A percentile compares a stretch with the other conserved stretches of the same genome.
These are phyloP conservation scores for Fragaria iinumae DNA, from an alignment of 306 rosid genomes.

Conservation along the genomic window DNA sequence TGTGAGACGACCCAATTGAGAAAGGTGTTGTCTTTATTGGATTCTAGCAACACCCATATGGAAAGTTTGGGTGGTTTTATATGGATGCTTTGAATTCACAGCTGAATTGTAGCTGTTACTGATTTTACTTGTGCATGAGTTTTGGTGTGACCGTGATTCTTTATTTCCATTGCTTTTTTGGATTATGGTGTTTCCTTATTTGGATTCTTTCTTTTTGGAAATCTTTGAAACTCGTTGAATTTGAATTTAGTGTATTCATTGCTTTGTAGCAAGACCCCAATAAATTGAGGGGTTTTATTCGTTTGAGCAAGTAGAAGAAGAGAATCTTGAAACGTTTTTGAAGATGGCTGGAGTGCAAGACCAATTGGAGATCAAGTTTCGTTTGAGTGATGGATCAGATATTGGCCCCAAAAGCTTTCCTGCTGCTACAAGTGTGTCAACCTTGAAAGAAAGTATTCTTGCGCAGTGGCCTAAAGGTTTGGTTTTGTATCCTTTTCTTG, in stretches of 20 bases:
- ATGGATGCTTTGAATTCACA: constrained; percentile 21
- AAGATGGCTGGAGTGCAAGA: constrained; percentile 74
- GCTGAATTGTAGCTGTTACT: constrained; percentile 3
- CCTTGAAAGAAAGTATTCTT: constrained; percentile 76
- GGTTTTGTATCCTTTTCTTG: constrained; percentile 9
- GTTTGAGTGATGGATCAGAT: constrained; percentile 81
- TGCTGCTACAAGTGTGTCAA: constrained; percentile 69
- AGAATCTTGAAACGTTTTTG: constrained; percentile 6
- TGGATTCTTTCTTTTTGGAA: background rate
- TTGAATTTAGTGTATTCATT: constrained; percentile 12
- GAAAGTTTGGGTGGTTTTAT: background rate
- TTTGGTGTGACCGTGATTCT: constrained; percentile 27
- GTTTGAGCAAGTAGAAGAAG: background rate
- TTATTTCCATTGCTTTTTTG: background rate
- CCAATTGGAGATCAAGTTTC: constrained; percentile 80
- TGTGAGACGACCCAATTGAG: constrained; percentile 11
- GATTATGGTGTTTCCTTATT: constrained; percentile 16
- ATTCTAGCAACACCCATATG: constrained; percentile 33
- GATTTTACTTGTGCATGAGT: constrained; percentile 8
- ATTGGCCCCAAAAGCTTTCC: constrained; percentile 81
- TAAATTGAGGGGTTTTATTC: constrained; percentile 21
- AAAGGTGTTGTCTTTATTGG: constrained; percentile 19
- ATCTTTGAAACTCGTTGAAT: constrained; percentile 11
- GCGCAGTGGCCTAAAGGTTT: constrained; percentile 96
- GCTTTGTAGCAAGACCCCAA: background rate